A percentile compares a stretch with the other conserved stretches of the same genome.
These are phyloP conservation scores for Rhizopogon vinicolor DNA, from an alignment of 768 basidiomycete genomes.

Conservation along the genomic window DNA sequence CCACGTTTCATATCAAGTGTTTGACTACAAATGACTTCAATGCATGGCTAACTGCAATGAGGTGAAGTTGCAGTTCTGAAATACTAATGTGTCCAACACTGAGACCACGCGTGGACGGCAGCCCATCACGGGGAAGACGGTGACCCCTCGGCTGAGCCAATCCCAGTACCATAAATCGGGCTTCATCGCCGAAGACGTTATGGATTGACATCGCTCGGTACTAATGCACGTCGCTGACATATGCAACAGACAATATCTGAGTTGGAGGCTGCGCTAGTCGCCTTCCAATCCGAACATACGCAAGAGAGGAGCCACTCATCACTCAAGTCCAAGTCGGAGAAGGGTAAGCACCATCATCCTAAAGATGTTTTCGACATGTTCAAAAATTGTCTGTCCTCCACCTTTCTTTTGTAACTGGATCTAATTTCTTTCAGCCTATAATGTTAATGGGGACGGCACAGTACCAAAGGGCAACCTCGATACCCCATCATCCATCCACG, in stretches of 20 bases:
- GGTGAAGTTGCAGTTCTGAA: conserved; percentile 35
- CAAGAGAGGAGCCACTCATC: conserved; percentile 34
- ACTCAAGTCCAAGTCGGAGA: conserved; percentile 36
- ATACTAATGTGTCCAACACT: neutral
- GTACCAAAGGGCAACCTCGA: conserved; percentile 12
- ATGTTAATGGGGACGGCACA: conserved; percentile 23
- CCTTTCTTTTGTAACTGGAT: conserved; percentile 4
- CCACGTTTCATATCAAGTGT: conserved; percentile 82
- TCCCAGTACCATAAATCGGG: conserved; percentile 44
- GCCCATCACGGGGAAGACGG: conserved; percentile 29
- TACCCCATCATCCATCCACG: too few species aligned
- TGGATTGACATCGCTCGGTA: conserved; percentile 17
- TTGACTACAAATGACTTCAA: conserved; percentile 66
- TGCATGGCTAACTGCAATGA: conserved; percentile 70
- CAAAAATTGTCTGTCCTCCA: conserved; percentile 52
- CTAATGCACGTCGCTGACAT: conserved; percentile 1
- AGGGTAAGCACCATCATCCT: conserved; percentile 35
- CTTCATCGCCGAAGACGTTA: conserved; percentile 63
- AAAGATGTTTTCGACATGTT: conserved; percentile 53
- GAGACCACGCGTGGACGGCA: conserved; percentile 20
- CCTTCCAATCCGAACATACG: conserved; percentile 38
- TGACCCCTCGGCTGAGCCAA: conserved; percentile 34
- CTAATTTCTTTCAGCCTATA: conserved; percentile 5
- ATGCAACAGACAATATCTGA: conserved; percentile 48
- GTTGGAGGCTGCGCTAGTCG: conserved; percentile 49